A percentile compares a stretch with the other conserved stretches of the same genome.
Conservation (phyloP, 2,329 filamentous ascomycete species). For the Claviceps sorghi region DNA sequence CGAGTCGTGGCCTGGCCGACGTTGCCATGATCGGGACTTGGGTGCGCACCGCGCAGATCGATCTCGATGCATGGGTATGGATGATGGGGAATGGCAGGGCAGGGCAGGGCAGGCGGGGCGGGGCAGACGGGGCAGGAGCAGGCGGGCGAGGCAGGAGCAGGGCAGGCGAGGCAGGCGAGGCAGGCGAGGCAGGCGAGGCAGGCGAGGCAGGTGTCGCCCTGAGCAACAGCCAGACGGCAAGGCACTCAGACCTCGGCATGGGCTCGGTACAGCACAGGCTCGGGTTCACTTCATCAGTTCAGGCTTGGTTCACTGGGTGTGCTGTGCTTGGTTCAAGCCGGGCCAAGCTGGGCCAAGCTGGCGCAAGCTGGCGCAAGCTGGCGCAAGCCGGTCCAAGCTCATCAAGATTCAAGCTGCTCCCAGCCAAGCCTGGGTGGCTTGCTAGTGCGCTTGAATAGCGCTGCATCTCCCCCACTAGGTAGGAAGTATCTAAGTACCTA, state of each 20-base stretch:
- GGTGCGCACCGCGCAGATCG: conserved; percentile 3
- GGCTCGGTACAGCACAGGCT: too few species aligned
- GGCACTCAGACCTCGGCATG: too few species aligned
- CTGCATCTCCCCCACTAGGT: not conserved
- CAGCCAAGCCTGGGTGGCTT: not conserved
- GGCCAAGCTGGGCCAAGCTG: too few species aligned
- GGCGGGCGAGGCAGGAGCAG: not conserved
- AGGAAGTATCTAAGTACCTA: too few species aligned
- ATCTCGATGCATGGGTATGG: conserved; percentile 3
- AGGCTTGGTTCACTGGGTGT: not conserved
- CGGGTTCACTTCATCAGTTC: not conserved
- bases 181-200: not conserved
- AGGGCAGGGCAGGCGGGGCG: too few species aligned
- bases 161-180: too few species aligned
- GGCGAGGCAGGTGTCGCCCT: not conserved
- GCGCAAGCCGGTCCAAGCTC: too few species aligned
- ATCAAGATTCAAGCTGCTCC: not conserved
- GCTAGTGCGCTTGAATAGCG: not conserved
- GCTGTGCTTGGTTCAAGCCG: not conserved
- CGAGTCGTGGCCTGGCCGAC: not conserved
- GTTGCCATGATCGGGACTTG: conserved; percentile 4
- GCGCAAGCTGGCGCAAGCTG: too few species aligned
- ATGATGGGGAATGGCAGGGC: too few species aligned
- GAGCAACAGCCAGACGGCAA: not conserved
- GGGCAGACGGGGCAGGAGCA: not conserved